Percentiles rank a stretch among this genome's conserved stretches.
These are phyloP conservation scores for Pneumocystis murina DNA, from an alignment of 1,139 yeast genomes.

Conservation along the genomic window DNA sequence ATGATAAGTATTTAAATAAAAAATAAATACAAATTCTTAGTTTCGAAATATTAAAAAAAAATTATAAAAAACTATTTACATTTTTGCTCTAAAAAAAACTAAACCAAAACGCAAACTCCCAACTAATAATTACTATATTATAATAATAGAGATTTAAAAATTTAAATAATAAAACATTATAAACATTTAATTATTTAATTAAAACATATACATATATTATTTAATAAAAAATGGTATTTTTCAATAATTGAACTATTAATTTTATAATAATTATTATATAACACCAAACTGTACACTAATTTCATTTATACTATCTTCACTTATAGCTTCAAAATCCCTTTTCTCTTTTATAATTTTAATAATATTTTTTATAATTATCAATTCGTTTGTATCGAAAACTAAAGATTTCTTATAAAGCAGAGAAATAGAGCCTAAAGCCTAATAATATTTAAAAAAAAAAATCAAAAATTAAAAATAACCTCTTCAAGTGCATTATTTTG, in stretches of 20 bases:
- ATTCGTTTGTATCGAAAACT: background rate
- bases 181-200: background rate
- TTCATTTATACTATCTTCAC: background rate
- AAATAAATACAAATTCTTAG: background rate
- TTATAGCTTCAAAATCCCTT: background rate
- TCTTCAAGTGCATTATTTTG: background rate
- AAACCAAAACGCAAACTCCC: too few relatives aligned
- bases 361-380: background rate
- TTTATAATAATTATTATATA: background rate
- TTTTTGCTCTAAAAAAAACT: too few relatives aligned
- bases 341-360: background rate
- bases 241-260: background rate
- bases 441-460: background rate
- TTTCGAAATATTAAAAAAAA: background rate
- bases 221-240: background rate
- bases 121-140: background rate
- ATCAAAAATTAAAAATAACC: background rate
- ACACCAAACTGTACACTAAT: background rate
- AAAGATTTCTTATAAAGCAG: background rate
- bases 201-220: background rate
- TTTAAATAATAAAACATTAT: background rate
- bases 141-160: background rate
- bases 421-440: background rate
- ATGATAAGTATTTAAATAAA: conserved; percentile 17
- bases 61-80: background rate